Percentiles rank a stretch among this genome's conserved stretches.
Evolutionary conservation across 805 yeast species (phyloP).

Genomic region (Saturnispora besseyi): DNA sequence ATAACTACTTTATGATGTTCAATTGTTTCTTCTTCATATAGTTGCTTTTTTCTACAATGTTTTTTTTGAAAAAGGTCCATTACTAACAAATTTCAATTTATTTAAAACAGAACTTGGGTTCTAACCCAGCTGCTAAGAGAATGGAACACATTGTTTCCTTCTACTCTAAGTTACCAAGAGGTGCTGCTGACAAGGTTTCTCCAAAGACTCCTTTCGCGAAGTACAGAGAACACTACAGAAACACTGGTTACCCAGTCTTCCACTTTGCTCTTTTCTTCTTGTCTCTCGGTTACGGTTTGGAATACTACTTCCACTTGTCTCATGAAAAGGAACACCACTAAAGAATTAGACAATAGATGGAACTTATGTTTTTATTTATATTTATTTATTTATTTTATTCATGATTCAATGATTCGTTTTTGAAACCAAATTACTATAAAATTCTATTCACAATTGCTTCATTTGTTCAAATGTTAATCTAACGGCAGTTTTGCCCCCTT

Average conservation of each 20-base stretch:
- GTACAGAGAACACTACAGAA: constrained; percentile 80
- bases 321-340: constrained; percentile 45
- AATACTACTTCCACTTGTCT: constrained; percentile 84
- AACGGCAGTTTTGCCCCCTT: constrained; percentile 43
- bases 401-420: constrained; percentile 8
- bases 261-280: constrained; percentile 66
- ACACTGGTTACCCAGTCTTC: constrained; percentile 73
- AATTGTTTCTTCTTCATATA: neutral
- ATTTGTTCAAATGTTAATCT: constrained; percentile 47
- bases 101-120: constrained; percentile 63
- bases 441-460: constrained; percentile 27
- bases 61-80: neutral
- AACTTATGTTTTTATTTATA: constrained; percentile 1
- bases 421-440: constrained; percentile 1
- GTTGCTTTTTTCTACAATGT: neutral
- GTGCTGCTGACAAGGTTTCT: constrained; percentile 70
- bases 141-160: constrained; percentile 90
- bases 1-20: too few relatives aligned
- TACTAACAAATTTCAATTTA: constrained; percentile 2
- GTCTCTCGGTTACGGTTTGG: constrained; percentile 78
- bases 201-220: constrained; percentile 61
- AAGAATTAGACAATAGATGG: neutral
- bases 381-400: constrained; percentile 13
- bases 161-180: constrained; percentile 95
- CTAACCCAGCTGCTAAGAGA: constrained; percentile 95